Conservation (phyloP, 495 filamentous ascomycete species). For the Parmelia sp. region DNA sequence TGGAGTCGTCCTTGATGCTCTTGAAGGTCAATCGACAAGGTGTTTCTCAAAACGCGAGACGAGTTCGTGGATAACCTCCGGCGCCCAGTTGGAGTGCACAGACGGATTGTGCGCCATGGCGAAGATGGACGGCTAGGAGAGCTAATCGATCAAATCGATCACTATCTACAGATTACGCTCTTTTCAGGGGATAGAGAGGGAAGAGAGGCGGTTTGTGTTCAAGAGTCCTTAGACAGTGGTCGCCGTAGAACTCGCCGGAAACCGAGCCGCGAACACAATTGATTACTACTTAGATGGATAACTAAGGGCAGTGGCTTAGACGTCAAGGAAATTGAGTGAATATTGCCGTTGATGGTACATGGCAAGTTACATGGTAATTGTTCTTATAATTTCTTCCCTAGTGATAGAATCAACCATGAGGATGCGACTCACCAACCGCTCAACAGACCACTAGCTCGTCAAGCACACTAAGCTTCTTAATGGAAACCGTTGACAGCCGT, state of each 20-base stretch:
- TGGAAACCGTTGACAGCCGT: constrained; percentile 9
- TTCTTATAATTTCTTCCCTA: constrained; percentile 1
- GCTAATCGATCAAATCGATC: constrained; percentile 1
- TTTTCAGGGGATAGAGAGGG: constrained; percentile 2
- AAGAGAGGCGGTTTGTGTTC: constrained; percentile 1
- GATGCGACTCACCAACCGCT: constrained; percentile 3
- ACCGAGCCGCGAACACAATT: background rate
- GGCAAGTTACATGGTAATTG: constrained; percentile 8
- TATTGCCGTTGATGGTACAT: constrained; percentile 3
- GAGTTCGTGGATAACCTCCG: constrained; percentile 6
- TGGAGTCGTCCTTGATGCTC: constrained; percentile 1
- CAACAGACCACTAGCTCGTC: constrained; percentile 3
- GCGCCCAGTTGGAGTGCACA: constrained; percentile 2
- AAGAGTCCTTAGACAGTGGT: background rate
- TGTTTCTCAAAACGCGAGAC: constrained; percentile 3
- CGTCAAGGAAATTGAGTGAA: constrained; percentile 3
- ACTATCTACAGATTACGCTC: constrained; percentile 3
- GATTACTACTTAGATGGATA: background rate
- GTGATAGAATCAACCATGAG: constrained; percentile 6
- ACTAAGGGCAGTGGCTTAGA: constrained; percentile 1
- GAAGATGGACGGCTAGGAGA: constrained; percentile 7
- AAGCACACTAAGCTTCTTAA: background rate
- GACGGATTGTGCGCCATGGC: background rate
- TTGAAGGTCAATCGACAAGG: constrained; percentile 4
- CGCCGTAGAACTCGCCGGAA: background rate